These are phyloP conservation scores for Colletotrichum caudatum DNA, from an alignment of 2,329 filamentous ascomycete species.

Conservation along the genomic window DNA sequence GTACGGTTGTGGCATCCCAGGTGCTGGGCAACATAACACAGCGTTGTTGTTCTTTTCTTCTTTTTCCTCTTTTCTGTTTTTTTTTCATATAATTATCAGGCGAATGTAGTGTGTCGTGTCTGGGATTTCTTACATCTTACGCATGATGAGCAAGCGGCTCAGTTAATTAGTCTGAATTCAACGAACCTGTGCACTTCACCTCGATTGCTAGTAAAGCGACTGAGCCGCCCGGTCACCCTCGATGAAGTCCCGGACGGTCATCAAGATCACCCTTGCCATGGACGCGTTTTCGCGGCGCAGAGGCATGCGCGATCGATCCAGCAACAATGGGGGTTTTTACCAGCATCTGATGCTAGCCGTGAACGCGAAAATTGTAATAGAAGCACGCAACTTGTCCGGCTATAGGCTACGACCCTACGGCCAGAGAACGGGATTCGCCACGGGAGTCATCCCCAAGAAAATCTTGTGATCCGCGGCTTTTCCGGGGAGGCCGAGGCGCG, in stretches of 20 bases:
- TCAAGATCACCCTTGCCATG: not conserved
- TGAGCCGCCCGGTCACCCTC: not conserved
- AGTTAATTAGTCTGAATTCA: not conserved
- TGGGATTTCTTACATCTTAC: not conserved
- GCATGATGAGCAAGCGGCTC: not conserved
- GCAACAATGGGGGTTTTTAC: not conserved
- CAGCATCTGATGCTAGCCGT: not conserved
- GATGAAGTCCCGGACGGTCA: not conserved
- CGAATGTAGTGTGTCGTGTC: not conserved
- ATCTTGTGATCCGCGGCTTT: not conserved
- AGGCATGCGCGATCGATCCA: too few species aligned
- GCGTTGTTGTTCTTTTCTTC: not conserved
- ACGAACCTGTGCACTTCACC: not conserved
- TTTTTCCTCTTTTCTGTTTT: not conserved
- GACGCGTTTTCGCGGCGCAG: too few species aligned
- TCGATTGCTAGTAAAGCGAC: not conserved
- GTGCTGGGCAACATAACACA: too few species aligned
- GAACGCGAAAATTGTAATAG: not conserved
- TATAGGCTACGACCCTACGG: too few species aligned
- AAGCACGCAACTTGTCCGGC: not conserved
- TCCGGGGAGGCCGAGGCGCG: not conserved
- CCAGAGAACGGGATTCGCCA: not conserved
- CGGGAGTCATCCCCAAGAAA: not conserved
- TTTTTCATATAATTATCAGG: not conserved
- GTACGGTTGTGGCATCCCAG: not conserved